Percentiles rank a stretch among this genome's conserved stretches.
Evolutionary conservation across 768 basidiomycete species (phyloP).

Genomic region (Porphyrellus cyaneotinctus): DNA sequence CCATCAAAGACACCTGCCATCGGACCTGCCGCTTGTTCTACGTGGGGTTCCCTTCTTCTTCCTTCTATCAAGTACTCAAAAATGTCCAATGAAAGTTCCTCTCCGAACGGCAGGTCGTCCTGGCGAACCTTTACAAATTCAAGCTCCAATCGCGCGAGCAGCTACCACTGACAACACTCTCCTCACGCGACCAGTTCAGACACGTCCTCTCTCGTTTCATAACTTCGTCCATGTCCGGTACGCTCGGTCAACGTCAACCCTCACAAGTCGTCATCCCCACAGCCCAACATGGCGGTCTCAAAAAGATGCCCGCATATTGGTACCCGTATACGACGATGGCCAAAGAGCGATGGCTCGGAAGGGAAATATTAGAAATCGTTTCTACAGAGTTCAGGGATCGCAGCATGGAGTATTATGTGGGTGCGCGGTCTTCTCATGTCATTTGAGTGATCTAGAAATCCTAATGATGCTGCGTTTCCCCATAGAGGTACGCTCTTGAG

Average conservation of each 20-base stretch:
- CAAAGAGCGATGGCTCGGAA: constrained; percentile 84
- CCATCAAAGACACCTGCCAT: constrained; percentile 20
- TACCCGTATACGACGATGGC: constrained; percentile 92
- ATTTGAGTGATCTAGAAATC: not conserved
- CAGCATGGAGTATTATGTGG: constrained; percentile 92
- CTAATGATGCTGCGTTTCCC: not conserved
- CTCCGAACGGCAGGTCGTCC: constrained; percentile 27
- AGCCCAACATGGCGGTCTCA: constrained; percentile 44
- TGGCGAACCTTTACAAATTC: constrained; percentile 27
- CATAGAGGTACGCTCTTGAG: constrained; percentile 67
- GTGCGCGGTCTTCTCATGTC: constrained; percentile 29
- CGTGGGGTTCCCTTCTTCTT: not conserved
- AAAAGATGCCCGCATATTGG: constrained; percentile 87
- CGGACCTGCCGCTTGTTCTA: constrained; percentile 24
- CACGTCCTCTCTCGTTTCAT: constrained; percentile 53
- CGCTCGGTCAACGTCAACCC: constrained; percentile 22
- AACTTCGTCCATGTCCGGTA: constrained; percentile 43
- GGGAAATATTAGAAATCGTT: constrained; percentile 86
- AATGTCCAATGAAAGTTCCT: constrained; percentile 8
- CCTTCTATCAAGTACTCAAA: no score
- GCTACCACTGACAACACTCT: constrained; percentile 43
- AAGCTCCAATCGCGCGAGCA: constrained; percentile 29
- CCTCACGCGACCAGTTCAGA: constrained; percentile 52
- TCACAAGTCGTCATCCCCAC: constrained; percentile 20
- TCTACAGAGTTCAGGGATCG: constrained; percentile 93